A percentile compares a stretch with the other conserved stretches of the same genome.
These are phyloP conservation scores for Gomphus bonarii DNA, from an alignment of 1,284 basidiomycete species.

Conservation along the genomic window DNA sequence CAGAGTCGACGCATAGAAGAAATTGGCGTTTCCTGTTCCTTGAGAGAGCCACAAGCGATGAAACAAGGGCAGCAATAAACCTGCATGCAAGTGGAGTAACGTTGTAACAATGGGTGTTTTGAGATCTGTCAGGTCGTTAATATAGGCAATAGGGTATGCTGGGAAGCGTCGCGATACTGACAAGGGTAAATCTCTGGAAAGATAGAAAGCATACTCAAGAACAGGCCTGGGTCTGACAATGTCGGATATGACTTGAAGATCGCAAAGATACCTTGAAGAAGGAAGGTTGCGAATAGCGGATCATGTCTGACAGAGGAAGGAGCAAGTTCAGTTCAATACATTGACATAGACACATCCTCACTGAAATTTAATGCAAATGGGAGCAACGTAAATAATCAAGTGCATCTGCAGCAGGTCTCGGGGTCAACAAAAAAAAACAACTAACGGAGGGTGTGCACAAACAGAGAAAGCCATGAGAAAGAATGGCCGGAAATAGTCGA, in stretches of 20 bases:
- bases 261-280: slow-evolving; percentile 70
- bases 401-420: too few relatives aligned
- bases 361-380: slow-evolving; percentile 83
- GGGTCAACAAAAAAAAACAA: too few relatives aligned
- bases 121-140: slow-evolving; percentile 45
- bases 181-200: slow-evolving; percentile 82
- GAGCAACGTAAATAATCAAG: slow-evolving; percentile 74
- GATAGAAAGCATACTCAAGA: slow-evolving; percentile 68
- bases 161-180: slow-evolving; percentile 32
- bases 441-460: slow-evolving; percentile 18
- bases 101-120: slow-evolving; percentile 81
- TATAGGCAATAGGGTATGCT: not conserved
- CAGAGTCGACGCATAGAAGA: slow-evolving; percentile 93
- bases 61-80: slow-evolving; percentile 83
- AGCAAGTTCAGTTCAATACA: not conserved
- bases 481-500: slow-evolving; percentile 93
- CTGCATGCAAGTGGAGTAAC: slow-evolving; percentile 77
- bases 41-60: slow-evolving; percentile 87
- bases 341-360: slow-evolving; percentile 24
- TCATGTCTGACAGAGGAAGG: slow-evolving; percentile 56
- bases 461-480: slow-evolving; percentile 96
- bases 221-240: slow-evolving; percentile 81
- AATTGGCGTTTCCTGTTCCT: slow-evolving; percentile 96
- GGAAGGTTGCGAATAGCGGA: slow-evolving; percentile 69
- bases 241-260: slow-evolving; percentile 92